A percentile compares a stretch with the other conserved stretches of the same genome.
These are phyloP conservation scores for Rutstroemia sp. DNA, from an alignment of 2,329 filamentous ascomycete species.

Conservation along the genomic window DNA sequence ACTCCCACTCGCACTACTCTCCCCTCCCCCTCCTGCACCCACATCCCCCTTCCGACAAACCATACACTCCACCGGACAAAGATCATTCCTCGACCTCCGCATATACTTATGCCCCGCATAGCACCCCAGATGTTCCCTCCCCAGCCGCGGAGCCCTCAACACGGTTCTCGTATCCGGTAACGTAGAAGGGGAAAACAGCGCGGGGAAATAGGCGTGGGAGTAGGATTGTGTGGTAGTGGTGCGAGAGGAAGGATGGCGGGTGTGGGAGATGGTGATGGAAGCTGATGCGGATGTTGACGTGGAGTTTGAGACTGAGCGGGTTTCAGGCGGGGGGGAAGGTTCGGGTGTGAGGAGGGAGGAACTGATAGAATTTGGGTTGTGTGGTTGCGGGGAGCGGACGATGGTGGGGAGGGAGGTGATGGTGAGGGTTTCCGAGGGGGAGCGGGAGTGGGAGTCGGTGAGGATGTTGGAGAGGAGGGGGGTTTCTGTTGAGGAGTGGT, in stretches of 20 bases:
- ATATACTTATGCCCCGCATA: conserved; percentile 27
- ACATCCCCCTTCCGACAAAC: conserved; percentile 25
- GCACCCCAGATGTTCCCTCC: conserved; percentile 24
- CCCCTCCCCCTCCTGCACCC: conserved; percentile 11
- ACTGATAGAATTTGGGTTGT: conserved; percentile 17
- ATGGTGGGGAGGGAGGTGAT: conserved; percentile 20
- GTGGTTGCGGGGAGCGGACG: conserved; percentile 22
- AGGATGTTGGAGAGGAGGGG: conserved; percentile 10
- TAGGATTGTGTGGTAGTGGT: conserved; percentile 4
- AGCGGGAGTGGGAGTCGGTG: conserved; percentile 13
- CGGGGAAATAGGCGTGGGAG: not conserved
- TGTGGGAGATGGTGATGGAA: not conserved
- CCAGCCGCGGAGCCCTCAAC: conserved; percentile 18
- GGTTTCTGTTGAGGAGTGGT: not conserved
- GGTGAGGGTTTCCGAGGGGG: conserved; percentile 23
- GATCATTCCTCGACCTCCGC: conserved; percentile 22
- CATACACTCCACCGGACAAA: conserved; percentile 29
- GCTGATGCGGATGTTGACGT: conserved; percentile 8
- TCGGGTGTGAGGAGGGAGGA: conserved; percentile 12
- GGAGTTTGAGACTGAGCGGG: conserved; percentile 1
- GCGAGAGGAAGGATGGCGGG: conserved; percentile 1
- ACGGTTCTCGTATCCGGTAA: conserved; percentile 13
- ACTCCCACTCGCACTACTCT: too few relatives aligned
- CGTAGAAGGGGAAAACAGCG: conserved; percentile 13
- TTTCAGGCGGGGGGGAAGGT: not conserved